phyloP scores from a whole-genome alignment of 768 basidiomycete species.

The Boletus patriciae region DNA sequence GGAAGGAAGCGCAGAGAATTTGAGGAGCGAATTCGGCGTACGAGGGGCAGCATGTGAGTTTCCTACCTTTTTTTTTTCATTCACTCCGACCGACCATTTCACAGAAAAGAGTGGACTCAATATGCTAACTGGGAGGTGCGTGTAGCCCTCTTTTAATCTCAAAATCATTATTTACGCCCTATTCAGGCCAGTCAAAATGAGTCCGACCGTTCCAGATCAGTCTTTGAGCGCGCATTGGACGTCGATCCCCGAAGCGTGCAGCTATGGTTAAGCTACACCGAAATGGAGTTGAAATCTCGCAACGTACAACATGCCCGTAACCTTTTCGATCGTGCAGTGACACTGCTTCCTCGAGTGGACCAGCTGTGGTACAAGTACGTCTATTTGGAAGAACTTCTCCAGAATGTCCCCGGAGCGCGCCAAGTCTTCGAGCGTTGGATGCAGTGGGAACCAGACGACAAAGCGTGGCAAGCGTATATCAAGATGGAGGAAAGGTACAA shows the following conservation, averaged over 20 bases:
- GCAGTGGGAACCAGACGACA: constrained; percentile 99
- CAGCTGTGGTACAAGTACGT: constrained; percentile 99
- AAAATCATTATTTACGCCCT: constrained; percentile 1
- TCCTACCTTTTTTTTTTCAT: background rate
- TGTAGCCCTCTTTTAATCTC: background rate
- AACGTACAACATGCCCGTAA: constrained; percentile 98
- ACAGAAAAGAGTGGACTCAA: constrained; percentile 83
- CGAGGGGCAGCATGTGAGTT: constrained; percentile 75
- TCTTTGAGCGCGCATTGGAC: constrained; percentile 96
- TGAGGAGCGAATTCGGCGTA: constrained; percentile 82
- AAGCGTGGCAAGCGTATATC: constrained; percentile 99
- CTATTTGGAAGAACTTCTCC: constrained; percentile 94
- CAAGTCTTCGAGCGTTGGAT: constrained; percentile 99
- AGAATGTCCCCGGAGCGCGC: constrained; percentile 93
- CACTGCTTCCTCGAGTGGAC: constrained; percentile 92
- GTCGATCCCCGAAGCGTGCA: constrained; percentile 89
- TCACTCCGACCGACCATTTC: background rate
- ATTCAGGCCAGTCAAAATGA: constrained; percentile 90
- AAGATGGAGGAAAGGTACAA: constrained; percentile 94
- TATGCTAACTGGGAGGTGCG: constrained; percentile 84
- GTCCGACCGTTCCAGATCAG: constrained; percentile 89
- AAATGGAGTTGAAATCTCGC: constrained; percentile 97
- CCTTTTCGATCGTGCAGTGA: constrained; percentile 95
- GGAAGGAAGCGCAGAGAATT: constrained; percentile 93
- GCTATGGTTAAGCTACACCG: constrained; percentile 92